Evolutionary conservation across 768 basidiomycete genomes (phyloP), one percentile per base, ranked within the genome.

Genomic region (Omphalotus guepiniiformis): DNA sequence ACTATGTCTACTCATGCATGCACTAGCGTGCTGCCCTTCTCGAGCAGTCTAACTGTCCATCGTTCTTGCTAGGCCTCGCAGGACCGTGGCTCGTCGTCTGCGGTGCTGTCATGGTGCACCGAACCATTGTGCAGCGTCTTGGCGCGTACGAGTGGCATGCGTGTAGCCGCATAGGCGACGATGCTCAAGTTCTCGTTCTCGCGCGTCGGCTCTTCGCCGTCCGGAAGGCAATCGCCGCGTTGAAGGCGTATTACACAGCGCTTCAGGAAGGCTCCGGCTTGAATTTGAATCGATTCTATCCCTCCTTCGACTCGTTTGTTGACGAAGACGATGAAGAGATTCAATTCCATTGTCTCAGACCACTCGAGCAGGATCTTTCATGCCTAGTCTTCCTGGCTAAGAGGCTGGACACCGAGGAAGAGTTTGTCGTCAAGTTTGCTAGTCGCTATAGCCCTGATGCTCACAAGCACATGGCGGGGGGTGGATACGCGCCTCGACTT

Each of bases 341-440:
- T 1, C 11, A 27, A 27, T 67, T 67, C 41, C 3, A 1, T 15
- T 66, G 63, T 41, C 27, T 49, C 16, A 9, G 1, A 23, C 51
- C 53, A 6, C 50, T 66, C 16, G 57, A 62, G 46, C 1, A 1
- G 0, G 5, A 56, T 6, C 12, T 32, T 13, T 25, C 51, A 0
- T 66, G 62, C 23, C 49, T 56, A 2, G 58, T 58, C 1, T 61
- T 58, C 53, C 55, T 35, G 0, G 64, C 62, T 12, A 49, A 38
- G 46, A 16, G 35, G 23, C 35, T 15, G 30, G 50, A 18, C 7
- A 0, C 45, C 22, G 2, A 43, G 26, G 21, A 44, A 52, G 18
- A 47, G 58, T 29, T 58, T 12, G 58, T 69, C 3, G 58, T 70
- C 51, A 70, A 69, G 53, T 70, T 70, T 30, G 63, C 61, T 37